Base-by-base conservation (phyloP, 768 basidiomycete genomes). In the Suillus tomentosus region DNA sequence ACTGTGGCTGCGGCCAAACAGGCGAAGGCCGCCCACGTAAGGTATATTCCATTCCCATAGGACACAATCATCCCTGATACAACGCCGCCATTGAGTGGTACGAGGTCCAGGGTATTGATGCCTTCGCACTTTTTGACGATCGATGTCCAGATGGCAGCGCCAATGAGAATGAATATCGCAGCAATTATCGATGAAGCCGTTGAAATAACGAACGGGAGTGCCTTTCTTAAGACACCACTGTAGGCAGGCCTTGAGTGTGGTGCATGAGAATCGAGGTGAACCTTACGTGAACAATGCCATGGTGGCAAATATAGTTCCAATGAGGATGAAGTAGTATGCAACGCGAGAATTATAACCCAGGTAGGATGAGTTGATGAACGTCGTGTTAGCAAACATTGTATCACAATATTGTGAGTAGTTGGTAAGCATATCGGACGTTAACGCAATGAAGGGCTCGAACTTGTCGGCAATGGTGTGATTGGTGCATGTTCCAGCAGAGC, bases 11-110 rank as follows among this genome's bases (percentile, higher is more conserved):
- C 79, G 43, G 85, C 74, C 43, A 93, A 79, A 71, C 84, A 84
- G 34, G 81, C 89, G 72, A 90, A 91, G 4, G 90, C 84, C 1
- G 88, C 88, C 92, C 92, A 94, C 10, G 85, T 78, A 53, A 94
- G 76, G 74, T 81, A 87, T 62, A 93, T 70, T 24, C 84, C 92
- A 59, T 80, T 76, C 15, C 90, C 92, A 14, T 80, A 78, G 1
- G 87, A 81, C 9, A 92, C 82, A 14, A 78, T 72, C 50, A 94
- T 89, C 45, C 90, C 92, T 40, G 92, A 72, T 4, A 82, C 74
- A 22, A 82, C 71, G 31, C 8, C 19, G 34, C 77, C 70, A 48
- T 72, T 70, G 15, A 53, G 8, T 2, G 10, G 15, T 3, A 77
- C 77, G 57, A 88, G 75, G 39, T 82, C 66, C 64, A 85, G 67